Conservation (phyloP, 2,329 filamentous ascomycete species). For the Microdochium bolleyi region DNA sequence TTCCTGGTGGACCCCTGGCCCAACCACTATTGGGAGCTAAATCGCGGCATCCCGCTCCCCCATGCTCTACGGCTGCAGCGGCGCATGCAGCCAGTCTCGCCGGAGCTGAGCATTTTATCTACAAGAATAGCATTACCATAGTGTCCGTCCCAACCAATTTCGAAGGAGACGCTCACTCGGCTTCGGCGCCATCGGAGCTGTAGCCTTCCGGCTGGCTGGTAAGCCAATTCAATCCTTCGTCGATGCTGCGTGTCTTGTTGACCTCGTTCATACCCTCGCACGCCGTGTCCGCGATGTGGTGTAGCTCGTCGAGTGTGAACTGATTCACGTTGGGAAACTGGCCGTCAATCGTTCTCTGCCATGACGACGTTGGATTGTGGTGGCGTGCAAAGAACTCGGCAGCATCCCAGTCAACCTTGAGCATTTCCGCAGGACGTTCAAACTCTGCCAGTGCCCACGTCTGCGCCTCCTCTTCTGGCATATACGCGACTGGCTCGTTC, state of each 20-base stretch:
- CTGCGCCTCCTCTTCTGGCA: conserved; percentile 13
- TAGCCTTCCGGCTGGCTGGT: background rate
- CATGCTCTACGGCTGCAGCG: background rate
- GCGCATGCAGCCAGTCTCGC: too few relatives aligned
- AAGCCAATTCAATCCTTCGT: background rate
- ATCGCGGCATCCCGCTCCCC: background rate
- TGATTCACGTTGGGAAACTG: conserved; percentile 34
- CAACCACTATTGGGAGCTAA: background rate
- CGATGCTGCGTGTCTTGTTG: conserved; percentile 17
- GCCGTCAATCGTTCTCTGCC: conserved; percentile 34
- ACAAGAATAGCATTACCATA: too few relatives aligned
- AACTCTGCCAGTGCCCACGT: conserved; percentile 11
- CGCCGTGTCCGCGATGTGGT: conserved; percentile 34
- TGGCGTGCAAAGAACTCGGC: conserved; percentile 19
- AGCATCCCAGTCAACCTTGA: conserved; percentile 16
- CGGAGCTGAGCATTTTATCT: too few relatives aligned
- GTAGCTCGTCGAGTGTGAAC: conserved; percentile 33
- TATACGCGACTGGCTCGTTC: conserved; percentile 24
- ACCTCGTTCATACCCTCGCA: conserved; percentile 34
- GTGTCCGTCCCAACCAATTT: too few relatives aligned
- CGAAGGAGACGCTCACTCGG: background rate
- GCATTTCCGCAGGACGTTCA: conserved; percentile 18
- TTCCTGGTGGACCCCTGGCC: background rate
- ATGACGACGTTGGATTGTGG: conserved; percentile 30
- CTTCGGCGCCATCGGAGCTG: background rate